A percentile compares a stretch with the other conserved stretches of the same genome.
These are phyloP conservation scores for Corymbia maculata DNA, from an alignment of 345 rosid genomes.

Conservation along the genomic window DNA sequence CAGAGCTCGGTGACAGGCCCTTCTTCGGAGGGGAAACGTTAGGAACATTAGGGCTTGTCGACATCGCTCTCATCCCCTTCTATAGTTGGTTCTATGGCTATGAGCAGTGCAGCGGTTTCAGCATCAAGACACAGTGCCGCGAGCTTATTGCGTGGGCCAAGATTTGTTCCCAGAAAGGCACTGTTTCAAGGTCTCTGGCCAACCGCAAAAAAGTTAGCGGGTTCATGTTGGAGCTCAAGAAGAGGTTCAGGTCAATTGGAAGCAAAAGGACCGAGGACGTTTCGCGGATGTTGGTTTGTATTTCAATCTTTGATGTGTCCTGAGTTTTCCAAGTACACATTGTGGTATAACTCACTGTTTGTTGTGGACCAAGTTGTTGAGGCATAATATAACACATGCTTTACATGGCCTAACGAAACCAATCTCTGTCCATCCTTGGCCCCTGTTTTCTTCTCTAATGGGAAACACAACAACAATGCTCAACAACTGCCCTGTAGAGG, in stretches of 20 bases:
- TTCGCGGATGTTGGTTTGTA: not conserved
- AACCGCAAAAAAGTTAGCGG: constrained; percentile 6
- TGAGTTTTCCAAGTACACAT: not conserved
- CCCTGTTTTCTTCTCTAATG: not conserved
- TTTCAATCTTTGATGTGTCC: not conserved
- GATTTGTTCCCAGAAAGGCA: constrained; percentile 15
- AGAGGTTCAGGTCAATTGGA: too few species aligned
- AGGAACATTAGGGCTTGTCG: constrained; percentile 17
- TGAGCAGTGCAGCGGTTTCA: constrained; percentile 10
- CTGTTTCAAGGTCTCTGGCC: constrained; percentile 8
- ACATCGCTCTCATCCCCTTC: constrained; percentile 1
- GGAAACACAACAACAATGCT: not conserved
- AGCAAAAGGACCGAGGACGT: not conserved
- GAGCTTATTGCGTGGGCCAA: constrained; percentile 9
- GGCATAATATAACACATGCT: not conserved
- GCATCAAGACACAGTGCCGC: constrained; percentile 7
- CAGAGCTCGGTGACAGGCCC: constrained; percentile 9
- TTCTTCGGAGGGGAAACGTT: constrained; percentile 17
- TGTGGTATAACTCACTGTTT: not conserved
- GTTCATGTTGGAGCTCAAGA: not conserved
- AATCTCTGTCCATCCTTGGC: not conserved
- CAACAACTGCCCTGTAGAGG: not conserved
- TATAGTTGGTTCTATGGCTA: constrained; percentile 4
- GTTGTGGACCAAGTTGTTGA: not conserved
- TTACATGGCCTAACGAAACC: not conserved